phyloP scores from a whole-genome alignment of 2,329 filamentous ascomycete genomes.

The Pseudocercospora crystallina region DNA sequence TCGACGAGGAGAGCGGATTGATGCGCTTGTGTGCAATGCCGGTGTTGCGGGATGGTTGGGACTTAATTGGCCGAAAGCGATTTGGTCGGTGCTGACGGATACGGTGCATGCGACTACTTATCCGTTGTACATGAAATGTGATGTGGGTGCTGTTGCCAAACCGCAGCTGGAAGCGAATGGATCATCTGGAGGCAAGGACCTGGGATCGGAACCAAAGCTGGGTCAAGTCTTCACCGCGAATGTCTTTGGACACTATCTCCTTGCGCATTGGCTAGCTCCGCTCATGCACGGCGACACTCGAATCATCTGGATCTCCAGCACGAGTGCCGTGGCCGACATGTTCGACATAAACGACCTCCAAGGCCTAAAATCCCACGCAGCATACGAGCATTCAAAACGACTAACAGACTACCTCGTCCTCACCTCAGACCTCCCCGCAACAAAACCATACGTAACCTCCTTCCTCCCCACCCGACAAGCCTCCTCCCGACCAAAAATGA shows the following conservation, averaged over 20 bases:
- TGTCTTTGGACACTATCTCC: constrained; percentile 90
- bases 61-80: constrained; percentile 66
- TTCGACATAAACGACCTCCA: constrained; percentile 75
- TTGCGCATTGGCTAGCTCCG: constrained; percentile 76
- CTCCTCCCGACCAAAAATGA: constrained; percentile 60
- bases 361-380: constrained; percentile 58
- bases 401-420: constrained; percentile 82
- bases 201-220: constrained; percentile 57
- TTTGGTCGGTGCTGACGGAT: constrained; percentile 60
- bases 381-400: constrained; percentile 87
- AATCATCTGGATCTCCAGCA: constrained; percentile 82
- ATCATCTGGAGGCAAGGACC: constrained; percentile 8
- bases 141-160: constrained; percentile 55
- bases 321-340: constrained; percentile 63
- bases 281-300: constrained; percentile 63
- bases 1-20: constrained; percentile 66
- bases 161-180: constrained; percentile 47
- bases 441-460: constrained; percentile 54
- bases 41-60: constrained; percentile 84
- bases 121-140: constrained; percentile 72
- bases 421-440: constrained; percentile 66
- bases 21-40: constrained; percentile 80
- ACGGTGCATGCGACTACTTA: constrained; percentile 69
- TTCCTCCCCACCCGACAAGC: constrained; percentile 51
- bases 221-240: constrained; percentile 88